Base-by-base conservation (phyloP, 2,329 filamentous ascomycete species). In the Amesomyces nigricolor region DNA sequence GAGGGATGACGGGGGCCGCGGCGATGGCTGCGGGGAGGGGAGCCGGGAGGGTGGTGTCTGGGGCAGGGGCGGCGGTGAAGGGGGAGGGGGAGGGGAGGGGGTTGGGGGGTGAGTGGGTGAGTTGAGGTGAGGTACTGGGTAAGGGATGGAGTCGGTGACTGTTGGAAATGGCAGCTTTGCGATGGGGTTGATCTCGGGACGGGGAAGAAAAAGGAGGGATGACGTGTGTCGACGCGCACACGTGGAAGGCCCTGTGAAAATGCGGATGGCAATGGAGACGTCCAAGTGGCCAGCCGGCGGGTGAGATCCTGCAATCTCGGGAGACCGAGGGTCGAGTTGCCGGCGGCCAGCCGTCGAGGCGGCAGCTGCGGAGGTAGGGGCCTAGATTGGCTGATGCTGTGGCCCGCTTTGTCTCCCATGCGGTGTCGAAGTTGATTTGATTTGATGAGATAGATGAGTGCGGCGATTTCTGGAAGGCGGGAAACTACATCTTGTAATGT, bases 101-200 rank as follows among this genome's bases (percentile, higher is more conserved):
- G 59, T 88, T 85, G 85, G 79, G 82, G 78, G 85, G 65, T 26
- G 83, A 85, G 78, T 5, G 85, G 85, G 67, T 70, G 73, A 67
- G 50, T 30, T 45, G 17, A 39, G 22, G 19, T 17, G n/a, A n/a
- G 42, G 43, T n/a, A n/a, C n/a, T n/a, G n/a, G n/a, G n/a, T n/a
- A n/a, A n/a, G 26, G 22, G 22, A 22, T 11, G 17, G 42, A 22
- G 17, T 2, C 8, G 42, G 10, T 44, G 19, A 17, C 22, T 19
- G 40, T 26, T 26, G 22, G 4, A 26, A 26, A 26, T 26, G 32
- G 32, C 32, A 13, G 32, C 11, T 35, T 35, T 35, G 32, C 32
- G 32, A 35, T 35, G 32, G 6, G 32, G 32, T 4, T 35, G 32
- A 35, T 35, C 32, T 9, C 2, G 32, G 8, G 32, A 35, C 11